A percentile compares a stretch with the other conserved stretches of the same genome.
These are phyloP conservation scores for Lachnellula hyalina DNA, from an alignment of 2,329 filamentous ascomycete genomes.

Conservation along the genomic window DNA sequence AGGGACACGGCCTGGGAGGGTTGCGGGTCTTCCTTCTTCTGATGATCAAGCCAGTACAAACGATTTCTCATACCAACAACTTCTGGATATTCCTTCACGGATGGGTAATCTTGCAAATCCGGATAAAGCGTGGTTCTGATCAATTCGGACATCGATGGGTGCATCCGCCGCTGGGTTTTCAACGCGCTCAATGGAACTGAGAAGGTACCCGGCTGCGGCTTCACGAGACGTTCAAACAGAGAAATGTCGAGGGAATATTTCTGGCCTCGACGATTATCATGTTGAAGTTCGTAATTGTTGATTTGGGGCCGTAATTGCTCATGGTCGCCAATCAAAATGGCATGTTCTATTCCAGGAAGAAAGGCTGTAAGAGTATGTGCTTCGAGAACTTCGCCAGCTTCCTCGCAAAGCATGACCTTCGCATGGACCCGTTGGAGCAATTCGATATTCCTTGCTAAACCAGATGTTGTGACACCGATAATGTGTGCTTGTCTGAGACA, in stretches of 20 bases:
- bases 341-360: slow-evolving; percentile 33
- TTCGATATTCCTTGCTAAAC: slow-evolving; percentile 41
- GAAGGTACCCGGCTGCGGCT: slow-evolving; percentile 18
- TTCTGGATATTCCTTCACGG: slow-evolving; percentile 36
- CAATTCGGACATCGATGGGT: slow-evolving; percentile 54
- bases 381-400: slow-evolving; percentile 36
- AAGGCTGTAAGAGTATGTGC: slow-evolving; percentile 33
- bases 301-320: slow-evolving; percentile 36
- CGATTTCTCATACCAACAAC: slow-evolving; percentile 49
- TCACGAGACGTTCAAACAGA: slow-evolving; percentile 47
- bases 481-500: slow-evolving; percentile 36
- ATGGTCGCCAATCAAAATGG: slow-evolving; percentile 41
- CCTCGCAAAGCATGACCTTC: slow-evolving; percentile 37
- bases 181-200: slow-evolving; percentile 36
- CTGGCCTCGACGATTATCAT: slow-evolving; percentile 14
- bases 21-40: slow-evolving; percentile 45
- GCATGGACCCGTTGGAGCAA: slow-evolving; percentile 39
- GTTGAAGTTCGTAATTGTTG: slow-evolving; percentile 18
- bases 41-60: slow-evolving; percentile 60
- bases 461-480: slow-evolving; percentile 48
- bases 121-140: slow-evolving; percentile 55
- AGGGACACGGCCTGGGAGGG: slow-evolving; percentile 50
- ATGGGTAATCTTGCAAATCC: slow-evolving; percentile 44
- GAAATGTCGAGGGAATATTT: slow-evolving; percentile 43
- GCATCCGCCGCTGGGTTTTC: slow-evolving; percentile 60